Evolutionary conservation across 768 basidiomycete genomes (phyloP), one percentile per base, ranked within the genome.

Genomic region (Tricholoma terreum): DNA sequence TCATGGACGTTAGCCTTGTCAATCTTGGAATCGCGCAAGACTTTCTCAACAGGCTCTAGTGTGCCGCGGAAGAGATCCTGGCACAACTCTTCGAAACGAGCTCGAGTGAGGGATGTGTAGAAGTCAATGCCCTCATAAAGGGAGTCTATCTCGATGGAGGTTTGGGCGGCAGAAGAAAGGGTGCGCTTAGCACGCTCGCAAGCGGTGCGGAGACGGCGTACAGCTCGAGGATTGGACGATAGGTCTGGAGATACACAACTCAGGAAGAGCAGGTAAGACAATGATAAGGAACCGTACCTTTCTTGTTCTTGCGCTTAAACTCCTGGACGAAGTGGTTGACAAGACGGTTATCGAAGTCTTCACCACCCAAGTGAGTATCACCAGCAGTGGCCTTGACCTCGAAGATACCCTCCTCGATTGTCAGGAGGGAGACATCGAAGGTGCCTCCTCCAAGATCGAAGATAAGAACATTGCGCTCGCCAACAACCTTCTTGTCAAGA

Each of bases 101-200:
- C 95, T 80, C 96, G 94, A 67, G 96, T 98, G 69, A 98, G 85
- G 55, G 94, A 93, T 17, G 94, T 96, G 82, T 95, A 97, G 80
- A 98, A 98, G 77, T 98, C 96, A 72, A 96, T 89, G 70, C 95
- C 95, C 83, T 97, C 94, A 71, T 83, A 97, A 61, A 98, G 88
- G 49, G 95, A 97, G 80, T 98, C 96, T 69, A 98, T 97, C 75
- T 98, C 96, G 65, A 98, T 93, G 66, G 93, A 90, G 49, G 96
- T 95, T 72, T 96, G 94, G 54, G 95, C 87, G 56, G 94, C 94
- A 48, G 94, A 97, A 33, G 96, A 98, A 59, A 98, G 90, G 21
- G 94, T 97, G 58, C 94, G 91, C 85, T 98, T 98, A 54, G 95
- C 96, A 76, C 94, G 93, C 78, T 98, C 96, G 78, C 95, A 98